Conservation (phyloP, 306 rosid species). For the Mucuna pruriens region DNA sequence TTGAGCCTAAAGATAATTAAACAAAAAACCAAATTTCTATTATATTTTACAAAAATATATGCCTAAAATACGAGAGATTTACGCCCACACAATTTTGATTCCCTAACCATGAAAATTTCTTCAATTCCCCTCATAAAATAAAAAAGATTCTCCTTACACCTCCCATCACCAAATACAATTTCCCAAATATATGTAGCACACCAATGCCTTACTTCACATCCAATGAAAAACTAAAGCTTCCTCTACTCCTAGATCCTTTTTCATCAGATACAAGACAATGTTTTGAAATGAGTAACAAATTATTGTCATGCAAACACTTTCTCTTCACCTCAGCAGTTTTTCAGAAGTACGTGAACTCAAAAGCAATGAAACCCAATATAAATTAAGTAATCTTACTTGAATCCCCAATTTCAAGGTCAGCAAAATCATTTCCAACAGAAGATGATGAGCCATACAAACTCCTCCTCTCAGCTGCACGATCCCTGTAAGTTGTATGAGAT, state of each 20-base stretch:
- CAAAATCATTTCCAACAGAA: constrained; percentile 61
- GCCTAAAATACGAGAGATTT: not conserved
- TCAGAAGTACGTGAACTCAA: constrained; percentile 33
- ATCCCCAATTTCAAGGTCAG: constrained; percentile 69
- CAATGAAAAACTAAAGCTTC: constrained; percentile 29
- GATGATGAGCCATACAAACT: constrained; percentile 88
- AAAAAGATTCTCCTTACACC: not conserved
- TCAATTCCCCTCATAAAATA: not conserved
- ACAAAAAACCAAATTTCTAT: not conserved
- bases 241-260: constrained; percentile 7
- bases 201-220: constrained; percentile 1
- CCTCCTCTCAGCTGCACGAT: constrained; percentile 98
- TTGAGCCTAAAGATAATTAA: not conserved
- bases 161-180: not conserved
- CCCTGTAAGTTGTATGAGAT: constrained; percentile 79
- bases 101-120: constrained; percentile 11
- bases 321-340: constrained; percentile 19
- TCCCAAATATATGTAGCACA: not conserved
- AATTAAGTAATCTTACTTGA: constrained; percentile 73
- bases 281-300: constrained; percentile 17
- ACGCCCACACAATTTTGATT: not conserved
- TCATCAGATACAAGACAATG: constrained; percentile 31
- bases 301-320: constrained; percentile 24
- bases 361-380: constrained; percentile 31
- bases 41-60: not conserved